A percentile compares a stretch with the other conserved stretches of the same genome.
Conservation (phyloP, 441 rosid species). For the Pelargonium cotyledonis region DNA sequence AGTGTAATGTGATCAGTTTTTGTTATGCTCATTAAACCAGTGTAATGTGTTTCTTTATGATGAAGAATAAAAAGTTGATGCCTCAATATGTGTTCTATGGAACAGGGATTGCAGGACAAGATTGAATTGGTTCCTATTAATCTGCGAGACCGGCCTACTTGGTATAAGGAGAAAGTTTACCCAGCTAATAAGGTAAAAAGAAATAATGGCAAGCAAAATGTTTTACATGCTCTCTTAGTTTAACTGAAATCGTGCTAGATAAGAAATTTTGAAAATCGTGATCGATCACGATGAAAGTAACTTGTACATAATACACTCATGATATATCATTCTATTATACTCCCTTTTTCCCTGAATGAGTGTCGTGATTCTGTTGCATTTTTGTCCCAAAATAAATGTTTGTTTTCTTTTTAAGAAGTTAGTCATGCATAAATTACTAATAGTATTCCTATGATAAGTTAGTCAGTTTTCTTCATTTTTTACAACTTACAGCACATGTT, state of each 20-base stretch:
- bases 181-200: constrained; percentile 56
- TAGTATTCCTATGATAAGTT: too few relatives aligned
- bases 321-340: background rate
- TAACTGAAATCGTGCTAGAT: background rate
- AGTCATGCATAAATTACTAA: too few relatives aligned
- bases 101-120: constrained; percentile 40
- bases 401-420: too few relatives aligned
- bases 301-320: background rate
- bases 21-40: background rate
- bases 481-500: too few relatives aligned
- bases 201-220: background rate
- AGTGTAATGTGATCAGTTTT: background rate
- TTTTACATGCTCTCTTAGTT: background rate
- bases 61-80: background rate
- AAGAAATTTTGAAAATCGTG: background rate
- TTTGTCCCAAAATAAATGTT: too few relatives aligned
- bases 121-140: constrained; percentile 70
- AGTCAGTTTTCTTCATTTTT: too few relatives aligned
- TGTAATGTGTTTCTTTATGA: background rate
- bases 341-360: too few relatives aligned
- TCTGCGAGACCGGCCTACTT: constrained; percentile 63
- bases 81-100: background rate
- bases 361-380: too few relatives aligned
- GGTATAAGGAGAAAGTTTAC: constrained; percentile 82
- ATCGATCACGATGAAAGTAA: background rate